Percentiles rank a stretch among this genome's conserved stretches.
Conservation (phyloP, 1,284 basidiomycete genomes). For the Cerioporus squamosus region DNA sequence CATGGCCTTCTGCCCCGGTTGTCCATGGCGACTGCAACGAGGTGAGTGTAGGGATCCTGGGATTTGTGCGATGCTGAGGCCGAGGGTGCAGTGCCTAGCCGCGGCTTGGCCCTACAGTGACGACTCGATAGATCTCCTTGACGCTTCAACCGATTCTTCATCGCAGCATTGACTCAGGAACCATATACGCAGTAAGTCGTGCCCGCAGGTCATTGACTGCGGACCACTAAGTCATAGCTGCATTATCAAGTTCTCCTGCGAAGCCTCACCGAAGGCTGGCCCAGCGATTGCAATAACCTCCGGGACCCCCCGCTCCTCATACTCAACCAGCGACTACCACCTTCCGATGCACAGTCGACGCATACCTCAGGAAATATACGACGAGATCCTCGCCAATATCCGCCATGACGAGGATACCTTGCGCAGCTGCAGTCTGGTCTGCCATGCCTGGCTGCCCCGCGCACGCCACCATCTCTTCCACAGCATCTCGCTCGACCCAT, state of each 20-base stretch:
- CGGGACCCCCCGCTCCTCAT: not conserved
- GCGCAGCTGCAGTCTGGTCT: conserved; percentile 37
- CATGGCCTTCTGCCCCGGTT: no score
- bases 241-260: no score
- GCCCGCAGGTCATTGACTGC: not conserved
- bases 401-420: conserved; percentile 33
- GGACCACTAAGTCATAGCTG: no score
- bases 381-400: conserved; percentile 36
- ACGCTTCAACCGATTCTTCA: no score
- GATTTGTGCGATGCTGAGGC: no score
- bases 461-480: conserved; percentile 38
- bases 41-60: no score
- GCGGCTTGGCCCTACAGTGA: no score
- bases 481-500: conserved; percentile 20
- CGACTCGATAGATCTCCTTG: no score
- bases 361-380: conserved; percentile 37
- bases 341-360: not conserved
- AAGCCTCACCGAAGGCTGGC: no score
- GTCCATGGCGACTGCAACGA: no score
- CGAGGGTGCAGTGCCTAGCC: no score
- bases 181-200: not conserved
- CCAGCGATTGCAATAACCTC: no score
- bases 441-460: conserved; percentile 38
- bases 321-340: not conserved
- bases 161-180: not conserved